A percentile compares a stretch with the other conserved stretches of the same genome.
Evolutionary conservation across 768 basidiomycete genomes (phyloP).

Genomic region (Tremella yokohamensis): DNA sequence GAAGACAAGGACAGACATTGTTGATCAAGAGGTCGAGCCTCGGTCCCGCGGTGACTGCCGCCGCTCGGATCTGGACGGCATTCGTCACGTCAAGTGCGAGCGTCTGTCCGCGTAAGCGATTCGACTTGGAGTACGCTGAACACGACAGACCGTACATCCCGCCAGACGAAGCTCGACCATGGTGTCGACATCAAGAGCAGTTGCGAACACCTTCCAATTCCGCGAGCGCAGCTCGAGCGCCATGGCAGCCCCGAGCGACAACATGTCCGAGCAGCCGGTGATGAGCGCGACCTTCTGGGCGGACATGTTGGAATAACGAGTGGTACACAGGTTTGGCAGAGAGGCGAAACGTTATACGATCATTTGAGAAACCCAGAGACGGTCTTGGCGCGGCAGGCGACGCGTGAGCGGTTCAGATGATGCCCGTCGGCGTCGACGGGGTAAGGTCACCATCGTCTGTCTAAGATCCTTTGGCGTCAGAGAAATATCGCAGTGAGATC

Average conservation of each 20-base stretch:
- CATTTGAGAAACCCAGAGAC: too few species aligned
- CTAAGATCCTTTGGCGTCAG: too few species aligned
- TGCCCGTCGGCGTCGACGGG: too few species aligned
- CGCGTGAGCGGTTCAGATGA: too few species aligned
- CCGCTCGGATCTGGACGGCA: background rate
- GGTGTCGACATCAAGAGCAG: slow-evolving; percentile 11
- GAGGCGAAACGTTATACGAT: too few species aligned
- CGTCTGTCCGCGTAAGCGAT: background rate
- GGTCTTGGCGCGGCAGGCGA: too few species aligned
- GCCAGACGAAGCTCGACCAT: slow-evolving; percentile 10
- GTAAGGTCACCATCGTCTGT: too few species aligned
- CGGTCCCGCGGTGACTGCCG: background rate
- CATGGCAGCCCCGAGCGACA: slow-evolving; percentile 12
- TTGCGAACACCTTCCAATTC: slow-evolving; percentile 16
- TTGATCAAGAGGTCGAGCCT: slow-evolving; percentile 19
- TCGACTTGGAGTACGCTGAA: background rate
- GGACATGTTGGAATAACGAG: too few species aligned
- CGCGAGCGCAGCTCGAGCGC: slow-evolving; percentile 8
- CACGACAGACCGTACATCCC: slow-evolving; percentile 10
- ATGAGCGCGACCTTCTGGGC: slow-evolving; percentile 14
- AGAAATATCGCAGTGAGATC: too few species aligned
- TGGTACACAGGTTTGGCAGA: too few species aligned
- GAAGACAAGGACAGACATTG: slow-evolving; percentile 15
- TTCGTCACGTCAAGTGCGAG: slow-evolving; percentile 14
- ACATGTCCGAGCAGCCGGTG: slow-evolving; percentile 21